Base-by-base conservation (phyloP, 202 grass and related monocot species). In the Musa balbisiana region DNA sequence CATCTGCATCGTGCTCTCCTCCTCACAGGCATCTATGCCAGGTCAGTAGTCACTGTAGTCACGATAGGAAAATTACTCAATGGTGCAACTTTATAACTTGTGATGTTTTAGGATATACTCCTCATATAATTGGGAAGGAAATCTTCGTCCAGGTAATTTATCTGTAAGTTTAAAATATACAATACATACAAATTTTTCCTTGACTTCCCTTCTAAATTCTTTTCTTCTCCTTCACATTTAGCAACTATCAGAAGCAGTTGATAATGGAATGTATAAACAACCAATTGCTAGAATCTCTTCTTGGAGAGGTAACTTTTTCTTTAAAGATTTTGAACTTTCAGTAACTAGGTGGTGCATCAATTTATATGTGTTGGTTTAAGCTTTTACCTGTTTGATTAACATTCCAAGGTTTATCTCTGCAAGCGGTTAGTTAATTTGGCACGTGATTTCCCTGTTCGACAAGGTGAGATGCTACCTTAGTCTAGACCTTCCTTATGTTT, bases 51-150 rank as follows among this genome's bases (percentile, higher is more conserved):
- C 70, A 13, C 55, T 80, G 10, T 26, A 53, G 9, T 65, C 1
- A 62, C 10, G 19, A 59, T 52, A 49, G 78, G 52, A 43, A 9
- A 27, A 66, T 21, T 22, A 3, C 11, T 26, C 23, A 10, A 26
- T 73, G 53, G 14, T 55, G 52, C 10, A 21, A 27, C 14, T 73
- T 54, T 52, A 64, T 22, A n/a, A 33, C 6, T 76, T 67, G 75
- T 64, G 73, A 63, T 75, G 43, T 83, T 74, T 49, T 73, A 98
- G 95, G 87, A 62, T 80, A 78, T 21, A 15, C 22, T 29, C 91
- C 91, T 83, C 85, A 69, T 68, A 87, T 94, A 77, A 91, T 90
- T 82, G 95, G 89, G 83, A 98, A 98, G 85, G 95, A 98, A 80
- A 87, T 98, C 78, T 98, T 98, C 79, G n/a, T n/a, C n/a, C n/a